Percentiles rank a stretch among this genome's conserved stretches.
These are phyloP conservation scores for Clarireedia hainanense DNA, from an alignment of 2,329 filamentous ascomycete genomes.

Conservation along the genomic window DNA sequence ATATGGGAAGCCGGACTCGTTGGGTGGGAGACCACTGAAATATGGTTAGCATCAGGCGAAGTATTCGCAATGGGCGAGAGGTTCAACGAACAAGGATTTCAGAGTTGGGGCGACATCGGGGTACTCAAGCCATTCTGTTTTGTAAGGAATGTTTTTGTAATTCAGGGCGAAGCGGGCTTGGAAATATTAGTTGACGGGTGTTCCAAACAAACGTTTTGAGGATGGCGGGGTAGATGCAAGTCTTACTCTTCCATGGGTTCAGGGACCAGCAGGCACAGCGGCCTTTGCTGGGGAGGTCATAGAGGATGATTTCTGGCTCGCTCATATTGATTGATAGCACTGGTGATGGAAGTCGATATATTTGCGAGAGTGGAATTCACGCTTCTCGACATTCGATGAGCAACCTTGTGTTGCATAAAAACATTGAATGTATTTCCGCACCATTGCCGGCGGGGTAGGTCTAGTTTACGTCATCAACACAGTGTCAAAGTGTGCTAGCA, in stretches of 20 bases:
- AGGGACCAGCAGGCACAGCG: conserved; percentile 49
- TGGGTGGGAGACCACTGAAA: conserved; percentile 35
- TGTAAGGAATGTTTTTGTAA: conserved; percentile 59
- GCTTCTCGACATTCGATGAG: too few relatives aligned
- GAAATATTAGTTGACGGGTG: conserved; percentile 3
- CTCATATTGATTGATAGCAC: neutral
- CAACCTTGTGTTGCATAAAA: too few relatives aligned
- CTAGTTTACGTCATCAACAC: too few relatives aligned
- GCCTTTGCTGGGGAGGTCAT: conserved; percentile 52
- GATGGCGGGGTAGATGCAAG: neutral
- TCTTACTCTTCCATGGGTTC: conserved; percentile 63
- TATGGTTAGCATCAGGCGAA: neutral
- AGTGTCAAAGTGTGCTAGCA: too few relatives aligned
- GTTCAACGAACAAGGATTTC: conserved; percentile 40
- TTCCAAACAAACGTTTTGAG: neutral
- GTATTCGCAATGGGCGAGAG: neutral
- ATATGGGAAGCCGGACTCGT: conserved; percentile 33
- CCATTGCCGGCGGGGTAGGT: too few relatives aligned
- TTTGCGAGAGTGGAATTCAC: too few relatives aligned
- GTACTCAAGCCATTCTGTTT: conserved; percentile 63
- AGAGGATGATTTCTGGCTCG: conserved; percentile 40
- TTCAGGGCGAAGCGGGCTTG: conserved; percentile 52
- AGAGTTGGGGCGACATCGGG: conserved; percentile 53
- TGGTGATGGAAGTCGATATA: too few relatives aligned
- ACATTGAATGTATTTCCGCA: too few relatives aligned